Percentiles rank a stretch among this genome's conserved stretches.
phyloP scores from a whole-genome alignment of 805 yeast species.

The Candida maesae region DNA sequence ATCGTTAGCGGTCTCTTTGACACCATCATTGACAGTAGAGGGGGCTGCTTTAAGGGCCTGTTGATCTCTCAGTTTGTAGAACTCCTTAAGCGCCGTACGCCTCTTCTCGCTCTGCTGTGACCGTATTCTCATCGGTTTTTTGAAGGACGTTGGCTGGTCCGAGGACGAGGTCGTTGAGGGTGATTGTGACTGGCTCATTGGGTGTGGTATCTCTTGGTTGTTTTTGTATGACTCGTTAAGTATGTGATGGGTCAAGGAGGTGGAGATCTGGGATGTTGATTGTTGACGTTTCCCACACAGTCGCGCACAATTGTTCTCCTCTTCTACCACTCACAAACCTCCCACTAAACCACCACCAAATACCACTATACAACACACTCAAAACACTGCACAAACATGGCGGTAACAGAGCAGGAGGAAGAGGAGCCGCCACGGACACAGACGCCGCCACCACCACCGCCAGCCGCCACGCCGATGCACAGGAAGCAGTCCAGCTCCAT shows the following conservation, averaged over 20 bases:
- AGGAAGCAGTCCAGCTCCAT: constrained; percentile 10
- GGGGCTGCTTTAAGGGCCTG: too few relatives aligned
- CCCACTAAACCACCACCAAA: too few relatives aligned
- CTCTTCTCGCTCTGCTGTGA: constrained; percentile 28
- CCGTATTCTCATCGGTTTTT: constrained; percentile 24
- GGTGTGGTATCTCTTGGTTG: background rate
- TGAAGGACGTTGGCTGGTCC: constrained; percentile 20
- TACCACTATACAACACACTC: too few relatives aligned
- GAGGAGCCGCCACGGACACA: too few relatives aligned
- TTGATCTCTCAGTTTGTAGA: constrained; percentile 36
- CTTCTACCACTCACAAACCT: too few relatives aligned
- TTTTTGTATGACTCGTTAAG: too few relatives aligned
- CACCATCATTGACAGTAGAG: too few relatives aligned
- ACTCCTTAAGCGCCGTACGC: constrained; percentile 40
- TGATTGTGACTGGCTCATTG: constrained; percentile 1
- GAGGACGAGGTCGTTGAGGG: constrained; percentile 2
- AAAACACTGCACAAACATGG: too few relatives aligned
- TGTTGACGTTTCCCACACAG: background rate
- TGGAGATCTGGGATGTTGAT: background rate
- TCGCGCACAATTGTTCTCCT: too few relatives aligned
- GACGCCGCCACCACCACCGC: too few relatives aligned
- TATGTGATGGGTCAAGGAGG: too few relatives aligned
- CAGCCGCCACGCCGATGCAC: background rate
- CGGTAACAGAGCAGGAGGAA: too few relatives aligned
- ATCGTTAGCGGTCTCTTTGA: constrained; percentile 3